Percentiles rank a stretch among this genome's conserved stretches.
Evolutionary conservation across 768 basidiomycete species (phyloP).

Genomic region (Cystofilobasidium bisporidii): DNA sequence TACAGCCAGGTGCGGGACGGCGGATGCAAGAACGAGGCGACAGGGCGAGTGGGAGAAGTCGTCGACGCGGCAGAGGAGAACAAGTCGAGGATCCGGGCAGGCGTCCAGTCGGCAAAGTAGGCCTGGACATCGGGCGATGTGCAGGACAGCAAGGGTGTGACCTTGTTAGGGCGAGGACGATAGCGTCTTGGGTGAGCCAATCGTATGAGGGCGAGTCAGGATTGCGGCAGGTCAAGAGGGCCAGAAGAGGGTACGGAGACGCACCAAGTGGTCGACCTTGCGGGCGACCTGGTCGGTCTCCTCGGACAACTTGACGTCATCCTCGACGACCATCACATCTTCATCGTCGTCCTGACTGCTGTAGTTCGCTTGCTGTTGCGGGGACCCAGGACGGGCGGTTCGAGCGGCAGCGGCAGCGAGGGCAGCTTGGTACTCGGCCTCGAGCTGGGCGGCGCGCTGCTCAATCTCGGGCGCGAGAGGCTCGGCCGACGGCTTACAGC

Average conservation of each 20-base stretch:
- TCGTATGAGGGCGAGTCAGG: not conserved
- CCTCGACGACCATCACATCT: not conserved
- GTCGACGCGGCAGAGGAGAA: not conserved
- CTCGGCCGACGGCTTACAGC: too few species aligned
- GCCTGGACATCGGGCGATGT: not conserved
- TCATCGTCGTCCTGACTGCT: too few species aligned
- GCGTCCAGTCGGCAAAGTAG: not conserved
- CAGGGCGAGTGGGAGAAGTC: not conserved
- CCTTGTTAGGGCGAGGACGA: not conserved
- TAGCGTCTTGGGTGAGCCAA: not conserved
- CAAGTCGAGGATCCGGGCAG: not conserved
- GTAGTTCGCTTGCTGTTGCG: too few species aligned
- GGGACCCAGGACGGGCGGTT: not conserved
- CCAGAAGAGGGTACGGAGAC: not conserved
- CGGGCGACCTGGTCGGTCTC: not conserved
- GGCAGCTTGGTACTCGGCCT: not conserved
- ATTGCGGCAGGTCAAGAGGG: too few species aligned
- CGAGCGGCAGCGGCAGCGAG: not conserved
- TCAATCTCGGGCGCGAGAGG: not conserved
- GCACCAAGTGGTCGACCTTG: not conserved
- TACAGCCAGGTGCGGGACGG: not conserved
- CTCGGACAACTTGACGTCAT: too few species aligned
- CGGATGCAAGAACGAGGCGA: not conserved
- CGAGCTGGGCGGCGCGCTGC: not conserved
- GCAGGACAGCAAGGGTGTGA: not conserved